Conservation (phyloP, 352 stramenopile species). For the Elongisporangium undulatum region DNA sequence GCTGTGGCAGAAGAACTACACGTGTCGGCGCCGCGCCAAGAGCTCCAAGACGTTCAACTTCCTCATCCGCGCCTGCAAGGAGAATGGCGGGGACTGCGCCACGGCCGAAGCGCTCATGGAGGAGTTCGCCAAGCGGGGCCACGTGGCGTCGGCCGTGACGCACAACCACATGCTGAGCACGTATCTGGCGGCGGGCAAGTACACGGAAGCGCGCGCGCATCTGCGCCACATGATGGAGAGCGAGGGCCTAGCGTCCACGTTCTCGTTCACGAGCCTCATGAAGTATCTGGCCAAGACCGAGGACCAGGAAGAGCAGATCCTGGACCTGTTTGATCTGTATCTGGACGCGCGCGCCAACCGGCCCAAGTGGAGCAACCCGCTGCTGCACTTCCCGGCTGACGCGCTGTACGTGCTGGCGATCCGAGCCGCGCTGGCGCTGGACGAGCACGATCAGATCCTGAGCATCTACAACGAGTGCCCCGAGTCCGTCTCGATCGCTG, state of each 20-base stretch:
- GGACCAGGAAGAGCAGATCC: constrained; percentile 29
- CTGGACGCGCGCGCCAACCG: constrained; percentile 37
- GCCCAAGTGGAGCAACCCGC: constrained; percentile 39
- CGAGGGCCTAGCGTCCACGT: constrained; percentile 49
- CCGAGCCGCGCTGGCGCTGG: constrained; percentile 33
- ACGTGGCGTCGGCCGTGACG: constrained; percentile 50
- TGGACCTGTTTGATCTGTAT: constrained; percentile 63
- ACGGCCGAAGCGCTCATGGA: constrained; percentile 44
- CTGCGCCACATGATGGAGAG: constrained; percentile 38
- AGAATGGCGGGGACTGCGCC: constrained; percentile 22
- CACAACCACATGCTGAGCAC: constrained; percentile 76
- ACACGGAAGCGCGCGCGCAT: constrained; percentile 33
- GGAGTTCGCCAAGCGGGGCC: constrained; percentile 55
- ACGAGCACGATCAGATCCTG: constrained; percentile 58
- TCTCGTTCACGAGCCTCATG: constrained; percentile 72
- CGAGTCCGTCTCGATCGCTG: constrained; percentile 32
- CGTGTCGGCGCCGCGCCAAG: constrained; percentile 60
- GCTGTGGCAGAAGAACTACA: constrained; percentile 51
- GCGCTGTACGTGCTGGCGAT: constrained; percentile 61
- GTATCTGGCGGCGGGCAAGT: constrained; percentile 58
- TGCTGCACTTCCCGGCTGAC: constrained; percentile 63
- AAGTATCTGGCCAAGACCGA: constrained; percentile 44
- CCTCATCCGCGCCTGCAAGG: constrained; percentile 58
- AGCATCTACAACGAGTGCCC: constrained; percentile 51
- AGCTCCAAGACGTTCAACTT: constrained; percentile 81